A percentile compares a stretch with the other conserved stretches of the same genome.
Evolutionary conservation across 208 protist genomes (phyloP).

Genomic region (Acanthamoeba royreba): DNA sequence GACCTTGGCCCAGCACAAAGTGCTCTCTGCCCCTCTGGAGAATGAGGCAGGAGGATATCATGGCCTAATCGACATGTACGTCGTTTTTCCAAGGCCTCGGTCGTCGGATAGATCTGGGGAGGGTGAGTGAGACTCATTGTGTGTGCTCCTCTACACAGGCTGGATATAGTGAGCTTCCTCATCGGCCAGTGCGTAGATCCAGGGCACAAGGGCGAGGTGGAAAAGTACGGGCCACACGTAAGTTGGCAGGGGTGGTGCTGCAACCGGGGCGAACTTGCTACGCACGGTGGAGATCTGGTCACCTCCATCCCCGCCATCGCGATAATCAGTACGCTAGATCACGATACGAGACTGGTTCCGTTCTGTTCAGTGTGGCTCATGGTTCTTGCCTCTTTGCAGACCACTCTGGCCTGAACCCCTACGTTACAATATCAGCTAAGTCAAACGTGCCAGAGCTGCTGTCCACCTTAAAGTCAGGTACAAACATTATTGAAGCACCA

Average conservation of each 20-base stretch:
- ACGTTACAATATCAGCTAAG: neutral
- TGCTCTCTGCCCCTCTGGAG: neutral
- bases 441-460: neutral
- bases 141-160: neutral
- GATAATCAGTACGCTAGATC: neutral
- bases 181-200: neutral
- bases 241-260: neutral
- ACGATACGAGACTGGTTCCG: no score
- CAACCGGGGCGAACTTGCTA: neutral
- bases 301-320: neutral
- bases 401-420: neutral
- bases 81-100: no score
- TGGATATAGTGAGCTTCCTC: slow-evolving; percentile 1
- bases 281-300: neutral
- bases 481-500: neutral
- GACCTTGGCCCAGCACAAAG: neutral
- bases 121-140: no score
- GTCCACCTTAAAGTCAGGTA: neutral
- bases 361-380: no score
- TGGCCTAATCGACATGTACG: neutral
- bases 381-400: neutral
- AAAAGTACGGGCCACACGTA: neutral
- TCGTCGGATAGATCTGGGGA: neutral
- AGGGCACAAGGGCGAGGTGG: neutral
- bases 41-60: neutral